Conservation (phyloP, 345 rosid species). For the Nasturtium officinale region DNA sequence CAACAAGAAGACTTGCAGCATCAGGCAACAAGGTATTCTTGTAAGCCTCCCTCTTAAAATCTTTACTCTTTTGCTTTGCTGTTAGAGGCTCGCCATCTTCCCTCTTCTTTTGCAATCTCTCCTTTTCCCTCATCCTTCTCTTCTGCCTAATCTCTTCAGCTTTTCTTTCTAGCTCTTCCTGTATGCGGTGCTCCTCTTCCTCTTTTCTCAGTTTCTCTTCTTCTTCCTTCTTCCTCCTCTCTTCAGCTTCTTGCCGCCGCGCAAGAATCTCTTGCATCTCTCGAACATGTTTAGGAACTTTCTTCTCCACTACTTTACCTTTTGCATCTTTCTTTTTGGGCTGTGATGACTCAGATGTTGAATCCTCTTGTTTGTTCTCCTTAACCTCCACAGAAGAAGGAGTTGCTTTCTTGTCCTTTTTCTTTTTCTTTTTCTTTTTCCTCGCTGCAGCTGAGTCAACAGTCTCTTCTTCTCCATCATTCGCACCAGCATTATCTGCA, state of each 20-base stretch:
- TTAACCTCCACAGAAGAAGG: conserved; percentile 44
- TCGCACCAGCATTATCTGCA: conserved; percentile 48
- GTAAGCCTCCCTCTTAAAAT: conserved; percentile 74
- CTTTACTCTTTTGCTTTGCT: conserved; percentile 85
- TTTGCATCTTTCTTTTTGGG: conserved; percentile 68
- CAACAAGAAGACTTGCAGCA: conserved; percentile 49
- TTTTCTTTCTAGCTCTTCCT: conserved; percentile 80
- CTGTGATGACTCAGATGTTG: conserved; percentile 48
- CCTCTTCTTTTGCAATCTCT: conserved; percentile 55
- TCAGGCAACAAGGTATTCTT: conserved; percentile 71
- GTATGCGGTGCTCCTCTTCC: conserved; percentile 78
- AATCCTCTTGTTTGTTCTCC: conserved; percentile 52
- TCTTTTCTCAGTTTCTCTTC: conserved; percentile 84
- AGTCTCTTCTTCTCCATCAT: conserved; percentile 71
- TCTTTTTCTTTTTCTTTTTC: conserved; percentile 88
- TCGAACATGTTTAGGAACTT: conserved; percentile 84
- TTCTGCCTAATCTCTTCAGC: conserved; percentile 88
- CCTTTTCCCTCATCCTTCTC: conserved; percentile 82
- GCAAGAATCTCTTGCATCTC: conserved; percentile 93
- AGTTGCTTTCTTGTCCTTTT: conserved; percentile 67
- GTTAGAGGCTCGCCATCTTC: conserved; percentile 84
- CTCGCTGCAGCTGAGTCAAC: conserved; percentile 75
- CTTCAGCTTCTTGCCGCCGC: conserved; percentile 74
- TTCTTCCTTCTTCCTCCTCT: conserved; percentile 75
- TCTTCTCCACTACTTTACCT: conserved; percentile 79